A percentile compares a stretch with the other conserved stretches of the same genome.
Evolutionary conservation across 805 yeast species (phyloP).

Genomic region (Candida multigemmis): DNA sequence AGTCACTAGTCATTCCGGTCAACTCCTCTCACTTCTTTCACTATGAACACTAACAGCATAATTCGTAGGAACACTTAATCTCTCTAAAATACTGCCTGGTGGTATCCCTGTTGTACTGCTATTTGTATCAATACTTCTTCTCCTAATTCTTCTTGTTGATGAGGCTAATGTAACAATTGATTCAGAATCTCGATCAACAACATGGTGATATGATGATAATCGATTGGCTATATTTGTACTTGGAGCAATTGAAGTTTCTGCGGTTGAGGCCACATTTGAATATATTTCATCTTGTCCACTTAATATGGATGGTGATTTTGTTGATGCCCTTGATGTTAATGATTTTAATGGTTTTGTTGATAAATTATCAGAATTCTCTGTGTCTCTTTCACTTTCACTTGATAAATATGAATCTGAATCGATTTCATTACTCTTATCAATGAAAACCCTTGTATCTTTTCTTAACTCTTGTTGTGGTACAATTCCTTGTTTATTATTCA

Average conservation of each 20-base stretch:
- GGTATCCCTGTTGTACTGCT: slow-evolving; percentile 64
- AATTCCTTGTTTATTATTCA: slow-evolving; percentile 18
- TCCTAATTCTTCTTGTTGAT: slow-evolving; percentile 25
- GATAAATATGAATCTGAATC: no score
- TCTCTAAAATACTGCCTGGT: slow-evolving; percentile 63
- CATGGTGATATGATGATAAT: no score
- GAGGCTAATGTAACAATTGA: slow-evolving; percentile 34
- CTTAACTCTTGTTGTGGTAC: no score
- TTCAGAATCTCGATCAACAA: slow-evolving; percentile 29
- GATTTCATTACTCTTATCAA: no score
- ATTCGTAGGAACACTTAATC: slow-evolving; percentile 28
- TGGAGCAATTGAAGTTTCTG: slow-evolving; percentile 43
- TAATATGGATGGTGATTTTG: slow-evolving; percentile 29
- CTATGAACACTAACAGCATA: slow-evolving; percentile 11
- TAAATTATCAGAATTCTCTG: slow-evolving; percentile 25
- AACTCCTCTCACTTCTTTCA: no score
- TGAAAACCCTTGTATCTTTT: no score
- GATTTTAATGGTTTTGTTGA: slow-evolving; percentile 43
- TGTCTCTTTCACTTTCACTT: slow-evolving; percentile 9
- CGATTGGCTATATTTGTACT: slow-evolving; percentile 12
- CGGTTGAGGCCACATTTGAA: slow-evolving; percentile 34
- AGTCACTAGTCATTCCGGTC: no score
- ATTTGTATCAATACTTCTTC: slow-evolving; percentile 42
- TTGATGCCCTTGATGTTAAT: slow-evolving; percentile 29
- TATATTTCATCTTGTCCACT: slow-evolving; percentile 22